Evolutionary conservation across 2,329 filamentous ascomycete species (phyloP), one percentile per base, ranked within the genome.

Genomic region (Monilinia aucupariae): DNA sequence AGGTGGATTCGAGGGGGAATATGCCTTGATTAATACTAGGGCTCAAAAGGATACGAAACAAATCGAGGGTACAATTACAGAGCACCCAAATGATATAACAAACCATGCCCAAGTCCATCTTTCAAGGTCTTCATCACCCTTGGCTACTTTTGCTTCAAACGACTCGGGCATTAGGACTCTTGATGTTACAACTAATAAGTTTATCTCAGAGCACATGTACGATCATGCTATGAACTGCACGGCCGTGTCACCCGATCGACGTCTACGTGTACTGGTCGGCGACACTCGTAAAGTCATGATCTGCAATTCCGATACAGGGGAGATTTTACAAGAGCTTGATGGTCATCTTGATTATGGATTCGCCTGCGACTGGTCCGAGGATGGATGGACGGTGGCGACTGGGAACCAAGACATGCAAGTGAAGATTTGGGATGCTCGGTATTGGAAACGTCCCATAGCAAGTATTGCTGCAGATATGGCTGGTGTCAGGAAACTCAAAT

Each of bases 361-460:
- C 70, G 85, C 89, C 1, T 91, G 88, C 70, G 89, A 88, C 68
- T 93, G 90, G 90, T 87, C 89, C 22, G 85, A 88, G 60, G 87
- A 92, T 71, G 89, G 89, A 39, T 85, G 86, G 77, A 87, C 86
- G 15, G 81, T 92, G 25, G 90, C 90, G 15, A 92, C 90, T 0
- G 89, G 86, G 27, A 88, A 87, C 65, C 89, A 93, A 74, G 90
- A 93, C 74, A 87, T 82, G 72, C 82, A 80, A 34, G 81, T 92
- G 68, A 85, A 86, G 67, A 84, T 93, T 55, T 92, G 88, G 85
- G 90, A 93, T 72, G 87, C 89, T 9, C 82, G 90, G 10, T 85
- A 82, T 61, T 90, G 88, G 86, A 80, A 78, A 58, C 75, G 68
- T 2, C 79, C 83, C 0, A 68, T 88, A 10, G 78, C 78, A 22